Base-by-base conservation (phyloP, 2,329 filamentous ascomycete species). In the Neospermospora avenae region DNA sequence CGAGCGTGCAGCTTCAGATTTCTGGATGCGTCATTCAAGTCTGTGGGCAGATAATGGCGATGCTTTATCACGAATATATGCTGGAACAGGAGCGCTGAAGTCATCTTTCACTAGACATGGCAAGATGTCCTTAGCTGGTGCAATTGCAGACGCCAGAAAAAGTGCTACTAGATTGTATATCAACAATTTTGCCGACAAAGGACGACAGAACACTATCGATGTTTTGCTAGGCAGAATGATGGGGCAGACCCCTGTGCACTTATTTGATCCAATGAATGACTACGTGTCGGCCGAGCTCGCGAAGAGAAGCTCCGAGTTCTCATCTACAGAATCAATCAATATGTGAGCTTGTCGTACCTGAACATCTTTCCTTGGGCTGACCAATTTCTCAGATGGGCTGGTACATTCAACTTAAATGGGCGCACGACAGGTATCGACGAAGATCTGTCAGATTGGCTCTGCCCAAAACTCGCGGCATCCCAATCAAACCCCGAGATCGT, bases 1-100 rank as follows among this genome's bases (percentile, higher is more conserved):
- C 25, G 85, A 91, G 65, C 81, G 80, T 63, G 87, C 90, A 0
- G 81, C 82, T 10, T 83, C 87, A 0, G 93, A 98, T 70, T 93
- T 98, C 69, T 96, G 93, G 89, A 88, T 91, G 76, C 83, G 91
- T 52, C 95, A 99, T 76, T 93, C 91, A 8, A 95, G 86, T 62
- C 81, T 99, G 1, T 99, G 95, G 95, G 95, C 95, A 35, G 95
- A 99, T 74, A 98, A 97, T 71, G 95, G 95, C 22, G 95, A 99
- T 77, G 89, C 90, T 5, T 76, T 99, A 51, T 97, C 93, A 13
- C 91, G 91, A 70, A 98, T 97, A 25, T 99, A 99, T 72, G 95
- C 95, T 8, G 95, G 95, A 24, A 99, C 95, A 3, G 95, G 95
- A 4, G 95, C 95, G 16, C 78, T 99, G 46, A 99, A 98, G 74